Base-by-base conservation (phyloP, 257 asterid species). In the Datura wrightii region DNA sequence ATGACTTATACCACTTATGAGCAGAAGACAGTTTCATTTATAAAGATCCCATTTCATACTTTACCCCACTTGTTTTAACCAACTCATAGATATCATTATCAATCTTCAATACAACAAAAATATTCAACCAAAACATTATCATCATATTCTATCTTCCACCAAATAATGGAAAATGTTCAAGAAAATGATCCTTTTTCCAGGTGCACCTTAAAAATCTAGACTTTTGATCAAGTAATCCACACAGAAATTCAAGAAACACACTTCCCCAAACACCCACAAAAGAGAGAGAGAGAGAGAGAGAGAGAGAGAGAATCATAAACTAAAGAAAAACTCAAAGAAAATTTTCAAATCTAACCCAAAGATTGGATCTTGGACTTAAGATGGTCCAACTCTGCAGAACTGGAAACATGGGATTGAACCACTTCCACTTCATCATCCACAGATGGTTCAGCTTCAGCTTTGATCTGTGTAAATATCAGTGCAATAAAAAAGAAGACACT, bases 311-410 rank as follows among this genome's bases (percentile, higher is more conserved):
- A 76, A 10, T 44, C 56, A 71, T 5, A 44, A 44, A 9, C 56
- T n/a, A 44, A 1, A 70, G 16, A 41, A 41, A 58, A 58, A 2
- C 15, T 31, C 82, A 48, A 52, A 44, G 10, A 16, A 58, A 58
- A 56, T 46, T 56, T 56, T 19, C 19, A 76, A 54, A 72, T 91
- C 98, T 90, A 87, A 94, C 98, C 98, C 81, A 94, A 92, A 70
- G 85, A 83, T 8, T 85, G 90, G 91, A 94, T 92, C 98, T 90
- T 91, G 56, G 95, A 89, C 83, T 89, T 89, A 69, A 92, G 94
- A 48, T 88, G 87, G 82, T 87, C 90, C 66, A 91, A 80, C 56
- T 88, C 80, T 52, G 84, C 83, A 84, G 90, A 50, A 76, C 4
- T 92, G 24, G 91, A 84, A 82, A 78, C 89, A n/a, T 85, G 92